Conservation (phyloP, 2,329 filamentous ascomycete species). For the Ascochyta clinopodiicola region DNA sequence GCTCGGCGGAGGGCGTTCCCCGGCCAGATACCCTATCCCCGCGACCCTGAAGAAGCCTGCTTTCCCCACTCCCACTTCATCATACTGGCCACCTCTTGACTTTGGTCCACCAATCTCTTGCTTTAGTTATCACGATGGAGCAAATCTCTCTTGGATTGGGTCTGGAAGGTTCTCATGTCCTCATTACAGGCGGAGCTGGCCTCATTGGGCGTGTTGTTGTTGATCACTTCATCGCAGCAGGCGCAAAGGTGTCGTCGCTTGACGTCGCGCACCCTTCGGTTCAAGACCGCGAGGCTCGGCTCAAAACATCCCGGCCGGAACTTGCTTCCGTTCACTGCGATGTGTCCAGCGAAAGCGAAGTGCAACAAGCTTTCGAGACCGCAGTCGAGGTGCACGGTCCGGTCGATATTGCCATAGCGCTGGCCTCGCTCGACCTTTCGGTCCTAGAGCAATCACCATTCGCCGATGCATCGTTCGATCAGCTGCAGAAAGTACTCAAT, state of each 20-base stretch:
- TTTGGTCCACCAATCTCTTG: neutral
- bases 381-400: conserved; percentile 47
- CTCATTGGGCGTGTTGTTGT: conserved; percentile 51
- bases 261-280: conserved; percentile 34
- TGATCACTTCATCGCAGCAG: conserved; percentile 52
- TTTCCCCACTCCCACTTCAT: conserved; percentile 14
- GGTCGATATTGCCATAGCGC: conserved; percentile 51
- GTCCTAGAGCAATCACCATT: conserved; percentile 49
- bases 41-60: conserved; percentile 4
- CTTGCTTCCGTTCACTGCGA: conserved; percentile 39
- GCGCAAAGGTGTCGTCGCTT: conserved; percentile 50
- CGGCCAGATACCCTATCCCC: conserved; percentile 5
- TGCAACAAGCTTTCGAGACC: conserved; percentile 44
- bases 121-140: conserved; percentile 10
- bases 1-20: conserved; percentile 1
- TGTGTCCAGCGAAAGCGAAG: conserved; percentile 42
- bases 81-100: neutral
- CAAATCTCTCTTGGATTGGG: conserved; percentile 37
- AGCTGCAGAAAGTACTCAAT: conserved; percentile 51
- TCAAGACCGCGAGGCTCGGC: neutral
- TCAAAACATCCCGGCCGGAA: conserved; percentile 2
- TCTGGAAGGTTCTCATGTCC: conserved; percentile 48
- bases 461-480: conserved; percentile 50
- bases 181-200: conserved; percentile 53
- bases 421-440: conserved; percentile 54